Percentiles rank a stretch among this genome's conserved stretches.
Conservation (phyloP, 108 stramenopile species). For the Schizochytrium sp. region DNA sequence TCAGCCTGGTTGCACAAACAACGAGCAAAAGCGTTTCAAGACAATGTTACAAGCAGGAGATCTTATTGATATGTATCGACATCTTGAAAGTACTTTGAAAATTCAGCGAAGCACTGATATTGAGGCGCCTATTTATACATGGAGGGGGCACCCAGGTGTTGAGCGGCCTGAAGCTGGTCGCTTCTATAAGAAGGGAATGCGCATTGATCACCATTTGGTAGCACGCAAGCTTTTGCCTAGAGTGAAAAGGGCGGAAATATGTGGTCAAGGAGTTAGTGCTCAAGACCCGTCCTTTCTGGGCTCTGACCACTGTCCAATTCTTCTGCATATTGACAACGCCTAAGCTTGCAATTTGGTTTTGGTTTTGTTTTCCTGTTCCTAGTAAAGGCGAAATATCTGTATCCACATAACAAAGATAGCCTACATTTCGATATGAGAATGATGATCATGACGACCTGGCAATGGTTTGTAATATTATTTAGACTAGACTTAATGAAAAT, state of each 20-base stretch:
- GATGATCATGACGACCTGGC: too few species aligned
- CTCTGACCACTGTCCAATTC: slow-evolving; percentile 56
- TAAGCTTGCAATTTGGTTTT: too few species aligned
- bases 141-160: slow-evolving; percentile 38
- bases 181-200: slow-evolving; percentile 53
- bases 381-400: too few species aligned
- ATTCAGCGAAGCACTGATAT: background rate
- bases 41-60: background rate
- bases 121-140: slow-evolving; percentile 35
- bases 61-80: slow-evolving; percentile 15
- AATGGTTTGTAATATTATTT: too few species aligned
- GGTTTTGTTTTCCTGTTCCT: too few species aligned
- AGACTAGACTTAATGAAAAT: too few species aligned
- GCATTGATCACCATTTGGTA: slow-evolving; percentile 21
- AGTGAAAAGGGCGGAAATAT: background rate
- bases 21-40: slow-evolving; percentile 47
- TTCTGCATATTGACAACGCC: background rate
- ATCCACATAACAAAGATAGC: too few species aligned
- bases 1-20: slow-evolving; percentile 53
- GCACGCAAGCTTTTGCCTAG: background rate
- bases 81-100: background rate
- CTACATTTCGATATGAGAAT: too few species aligned
- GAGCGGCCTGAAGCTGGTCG: background rate
- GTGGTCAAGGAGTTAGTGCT: slow-evolving; percentile 24
- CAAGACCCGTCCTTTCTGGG: slow-evolving; percentile 41